Conservation (phyloP, 1,139 yeast species). For the Arxiozyma slooffiae region DNA sequence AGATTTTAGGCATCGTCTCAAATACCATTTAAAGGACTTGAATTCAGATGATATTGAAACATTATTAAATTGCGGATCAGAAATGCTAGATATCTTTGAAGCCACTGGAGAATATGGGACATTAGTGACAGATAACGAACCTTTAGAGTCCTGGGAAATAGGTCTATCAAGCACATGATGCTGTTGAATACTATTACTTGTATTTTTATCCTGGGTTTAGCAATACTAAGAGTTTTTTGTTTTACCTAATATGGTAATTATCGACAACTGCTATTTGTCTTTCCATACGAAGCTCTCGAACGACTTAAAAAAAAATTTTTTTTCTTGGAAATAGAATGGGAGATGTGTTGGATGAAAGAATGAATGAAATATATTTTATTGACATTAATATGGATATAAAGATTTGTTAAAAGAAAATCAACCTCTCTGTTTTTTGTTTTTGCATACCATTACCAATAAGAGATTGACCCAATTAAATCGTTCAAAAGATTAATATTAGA, state of each 20-base stretch:
- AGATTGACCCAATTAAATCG: neutral
- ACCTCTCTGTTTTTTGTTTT: too few relatives aligned
- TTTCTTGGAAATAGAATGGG: neutral
- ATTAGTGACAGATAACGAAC: slow-evolving; percentile 23
- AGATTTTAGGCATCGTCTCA: neutral
- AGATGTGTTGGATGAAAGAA: neutral
- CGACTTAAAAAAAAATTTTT: too few relatives aligned
- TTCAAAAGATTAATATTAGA: neutral
- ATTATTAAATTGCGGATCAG: slow-evolving; percentile 21
- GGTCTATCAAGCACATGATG: neutral
- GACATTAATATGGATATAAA: neutral
- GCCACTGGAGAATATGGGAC: slow-evolving; percentile 49
- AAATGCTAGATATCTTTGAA: slow-evolving; percentile 40
- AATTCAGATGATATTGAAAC: neutral
- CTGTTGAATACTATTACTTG: neutral
- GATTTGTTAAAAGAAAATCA: too few relatives aligned
- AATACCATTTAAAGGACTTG: slow-evolving; percentile 12
- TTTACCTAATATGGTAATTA: too few relatives aligned
- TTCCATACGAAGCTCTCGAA: neutral
- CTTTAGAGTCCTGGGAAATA: slow-evolving; percentile 24
- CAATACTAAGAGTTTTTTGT: too few relatives aligned
- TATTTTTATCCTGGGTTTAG: too few relatives aligned
- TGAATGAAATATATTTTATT: too few relatives aligned
- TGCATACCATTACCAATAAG: too few relatives aligned
- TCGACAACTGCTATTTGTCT: neutral